These are phyloP conservation scores for Williopsis jadinii DNA, from an alignment of 1,139 yeast genomes.

Conservation along the genomic window DNA sequence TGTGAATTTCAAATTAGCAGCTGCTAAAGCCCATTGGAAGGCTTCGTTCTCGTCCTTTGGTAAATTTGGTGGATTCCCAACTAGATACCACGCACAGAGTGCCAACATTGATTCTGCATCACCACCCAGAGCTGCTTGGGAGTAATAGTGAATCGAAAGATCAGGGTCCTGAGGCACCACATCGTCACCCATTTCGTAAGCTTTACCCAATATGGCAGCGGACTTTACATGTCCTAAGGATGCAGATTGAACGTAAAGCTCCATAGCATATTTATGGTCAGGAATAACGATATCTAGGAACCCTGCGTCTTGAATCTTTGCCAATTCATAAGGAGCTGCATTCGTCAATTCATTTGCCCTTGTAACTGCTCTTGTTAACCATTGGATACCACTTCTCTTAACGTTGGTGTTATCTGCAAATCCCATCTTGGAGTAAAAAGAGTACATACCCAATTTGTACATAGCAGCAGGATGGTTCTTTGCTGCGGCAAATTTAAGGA, in stretches of 20 bases:
- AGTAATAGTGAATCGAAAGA: conserved; percentile 85
- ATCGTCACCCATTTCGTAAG: conserved; percentile 76
- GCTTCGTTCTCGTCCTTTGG: conserved; percentile 81
- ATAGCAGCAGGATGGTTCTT: conserved; percentile 93
- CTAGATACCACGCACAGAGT: conserved; percentile 93
- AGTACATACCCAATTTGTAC: conserved; percentile 84
- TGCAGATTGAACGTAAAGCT: conserved; percentile 82
- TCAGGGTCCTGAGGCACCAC: conserved; percentile 78
- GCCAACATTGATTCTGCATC: conserved; percentile 89
- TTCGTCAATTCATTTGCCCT: conserved; percentile 79
- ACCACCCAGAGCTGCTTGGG: conserved; percentile 84
- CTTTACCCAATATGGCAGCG: conserved; percentile 71
- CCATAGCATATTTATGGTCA: conserved; percentile 79
- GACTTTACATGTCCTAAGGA: conserved; percentile 81
- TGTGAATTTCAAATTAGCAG: conserved; percentile 66
- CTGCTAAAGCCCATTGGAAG: conserved; percentile 88
- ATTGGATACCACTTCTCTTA: conserved; percentile 82
- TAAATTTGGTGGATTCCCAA: conserved; percentile 80
- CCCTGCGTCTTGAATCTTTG: conserved; percentile 76
- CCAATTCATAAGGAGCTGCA: conserved; percentile 91
- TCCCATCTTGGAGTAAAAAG: conserved; percentile 83
- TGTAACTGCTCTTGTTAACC: conserved; percentile 85
- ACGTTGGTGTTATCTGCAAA: conserved; percentile 58
- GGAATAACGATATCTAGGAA: conserved; percentile 81
- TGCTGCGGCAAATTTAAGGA: conserved; percentile 80